Percentiles rank a stretch among this genome's conserved stretches.
These are phyloP conservation scores for Berkeleyomyces rouxiae DNA, from an alignment of 2,329 filamentous ascomycete genomes.

Conservation along the genomic window DNA sequence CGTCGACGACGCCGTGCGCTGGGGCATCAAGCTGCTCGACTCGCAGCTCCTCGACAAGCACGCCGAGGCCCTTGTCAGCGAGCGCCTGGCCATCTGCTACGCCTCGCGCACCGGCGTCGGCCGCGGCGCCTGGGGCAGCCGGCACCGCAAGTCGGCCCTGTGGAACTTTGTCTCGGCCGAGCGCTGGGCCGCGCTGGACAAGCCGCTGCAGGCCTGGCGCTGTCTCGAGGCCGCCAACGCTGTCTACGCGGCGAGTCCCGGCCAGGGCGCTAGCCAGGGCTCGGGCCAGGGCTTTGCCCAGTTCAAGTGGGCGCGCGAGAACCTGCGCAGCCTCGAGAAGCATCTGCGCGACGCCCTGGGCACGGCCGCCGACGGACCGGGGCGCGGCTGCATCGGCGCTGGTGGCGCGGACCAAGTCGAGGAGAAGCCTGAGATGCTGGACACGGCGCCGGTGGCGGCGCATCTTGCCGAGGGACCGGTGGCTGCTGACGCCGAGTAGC, in stretches of 20 bases:
- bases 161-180: slow-evolving; percentile 78
- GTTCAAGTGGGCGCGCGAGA: slow-evolving; percentile 7
- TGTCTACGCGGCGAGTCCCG: slow-evolving; percentile 3
- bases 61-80: slow-evolving; percentile 68
- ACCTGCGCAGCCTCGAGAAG: slow-evolving; percentile 7
- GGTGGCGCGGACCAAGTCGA: slow-evolving; percentile 2
- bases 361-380: neutral
- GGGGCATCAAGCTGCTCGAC: slow-evolving; percentile 68
- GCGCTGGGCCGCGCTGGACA: slow-evolving; percentile 62
- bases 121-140: slow-evolving; percentile 49
- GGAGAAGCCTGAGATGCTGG: slow-evolving; percentile 10
- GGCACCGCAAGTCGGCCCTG: slow-evolving; percentile 70
- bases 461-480: no score
- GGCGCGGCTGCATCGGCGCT: neutral
- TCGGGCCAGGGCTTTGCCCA: slow-evolving; percentile 3
- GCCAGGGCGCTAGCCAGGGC: no score
- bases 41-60: slow-evolving; percentile 55
- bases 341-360: slow-evolving; percentile 7
- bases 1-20: slow-evolving; percentile 73
- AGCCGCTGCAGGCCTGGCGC: slow-evolving; percentile 60
- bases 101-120: slow-evolving; percentile 53
- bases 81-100: slow-evolving; percentile 75
- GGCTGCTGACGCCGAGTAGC: no score
- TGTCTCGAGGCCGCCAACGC: slow-evolving; percentile 41
- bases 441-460: neutral